Conservation (phyloP, 768 basidiomycete species). For the Mycena haematopus region DNA sequence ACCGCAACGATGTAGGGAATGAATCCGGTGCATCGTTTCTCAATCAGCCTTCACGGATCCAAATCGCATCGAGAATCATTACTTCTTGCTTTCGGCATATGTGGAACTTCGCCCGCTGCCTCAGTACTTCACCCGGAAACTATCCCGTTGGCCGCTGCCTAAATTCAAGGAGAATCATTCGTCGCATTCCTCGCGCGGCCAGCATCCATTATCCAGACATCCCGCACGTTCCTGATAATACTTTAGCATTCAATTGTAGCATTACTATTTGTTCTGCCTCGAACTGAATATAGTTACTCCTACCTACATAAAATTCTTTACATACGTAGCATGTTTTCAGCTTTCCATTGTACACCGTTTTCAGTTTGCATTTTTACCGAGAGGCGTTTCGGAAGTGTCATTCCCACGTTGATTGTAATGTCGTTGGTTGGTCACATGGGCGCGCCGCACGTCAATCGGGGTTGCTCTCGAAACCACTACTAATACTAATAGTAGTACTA, state of each 20-base stretch:
- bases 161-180: constrained; percentile 9
- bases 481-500: too few species aligned
- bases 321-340: constrained; percentile 21
- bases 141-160: constrained; percentile 17
- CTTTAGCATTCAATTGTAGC: constrained; percentile 27
- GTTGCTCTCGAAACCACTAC: constrained; percentile 10
- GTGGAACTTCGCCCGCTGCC: constrained; percentile 17
- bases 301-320: constrained; percentile 20
- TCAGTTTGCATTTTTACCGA: constrained; percentile 1
- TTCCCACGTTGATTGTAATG: background rate
- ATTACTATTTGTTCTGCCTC: constrained; percentile 28
- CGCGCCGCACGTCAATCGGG: background rate
- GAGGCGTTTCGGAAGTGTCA: constrained; percentile 6
- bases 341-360: constrained; percentile 16
- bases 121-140: constrained; percentile 20
- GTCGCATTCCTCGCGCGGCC: constrained; percentile 1
- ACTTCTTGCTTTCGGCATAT: constrained; percentile 23
- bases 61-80: constrained; percentile 7
- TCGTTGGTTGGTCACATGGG: constrained; percentile 2
- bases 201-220: constrained; percentile 16
- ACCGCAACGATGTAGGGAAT: constrained; percentile 51
- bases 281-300: constrained; percentile 27
- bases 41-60: background rate
- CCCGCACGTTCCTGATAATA: constrained; percentile 21
- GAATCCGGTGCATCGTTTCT: constrained; percentile 24